Conservation (phyloP, 768 basidiomycete species). For the Daedaleopsis nitida region DNA sequence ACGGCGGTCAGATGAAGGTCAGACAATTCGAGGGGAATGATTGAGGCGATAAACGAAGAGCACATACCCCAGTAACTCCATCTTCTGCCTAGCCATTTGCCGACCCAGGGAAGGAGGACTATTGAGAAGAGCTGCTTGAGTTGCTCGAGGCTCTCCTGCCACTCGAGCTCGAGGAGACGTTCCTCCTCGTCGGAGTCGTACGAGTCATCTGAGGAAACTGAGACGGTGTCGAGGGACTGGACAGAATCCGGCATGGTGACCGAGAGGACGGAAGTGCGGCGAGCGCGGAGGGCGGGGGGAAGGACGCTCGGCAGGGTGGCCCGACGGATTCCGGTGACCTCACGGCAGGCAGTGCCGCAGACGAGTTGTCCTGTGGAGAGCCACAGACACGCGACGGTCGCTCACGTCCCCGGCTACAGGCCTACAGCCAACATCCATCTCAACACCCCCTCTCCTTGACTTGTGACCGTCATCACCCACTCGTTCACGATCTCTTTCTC, state of each 20-base stretch:
- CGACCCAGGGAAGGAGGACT: conserved; percentile 82
- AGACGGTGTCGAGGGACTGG: conserved; percentile 62
- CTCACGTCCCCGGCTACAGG: not conserved
- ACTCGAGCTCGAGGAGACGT: conserved; percentile 81
- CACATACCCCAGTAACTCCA: conserved; percentile 85
- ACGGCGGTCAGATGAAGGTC: conserved; percentile 7
- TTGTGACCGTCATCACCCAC: conserved; percentile 12
- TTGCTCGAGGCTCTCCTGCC: conserved; percentile 89
- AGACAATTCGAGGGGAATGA: conserved; percentile 1
- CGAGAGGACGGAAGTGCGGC: conserved; percentile 1
- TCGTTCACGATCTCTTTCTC: conserved; percentile 8
- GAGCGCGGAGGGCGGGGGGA: not conserved
- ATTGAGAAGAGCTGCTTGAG: conserved; percentile 79
- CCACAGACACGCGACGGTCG: conserved; percentile 19
- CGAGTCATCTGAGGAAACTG: conserved; percentile 45
- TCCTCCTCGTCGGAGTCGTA: conserved; percentile 69
- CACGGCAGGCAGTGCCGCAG: conserved; percentile 11
- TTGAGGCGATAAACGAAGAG: conserved; percentile 3
- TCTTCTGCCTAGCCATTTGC: conserved; percentile 85
- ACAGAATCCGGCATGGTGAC: conserved; percentile 62
- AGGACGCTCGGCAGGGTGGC: not conserved
- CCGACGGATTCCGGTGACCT: conserved; percentile 10
- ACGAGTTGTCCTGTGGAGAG: conserved; percentile 6
- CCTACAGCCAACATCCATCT: conserved; percentile 1
- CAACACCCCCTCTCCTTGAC: conserved; percentile 1